Base-by-base conservation (phyloP, 805 yeast genomes). In the Kodamaea fukazawae region DNA sequence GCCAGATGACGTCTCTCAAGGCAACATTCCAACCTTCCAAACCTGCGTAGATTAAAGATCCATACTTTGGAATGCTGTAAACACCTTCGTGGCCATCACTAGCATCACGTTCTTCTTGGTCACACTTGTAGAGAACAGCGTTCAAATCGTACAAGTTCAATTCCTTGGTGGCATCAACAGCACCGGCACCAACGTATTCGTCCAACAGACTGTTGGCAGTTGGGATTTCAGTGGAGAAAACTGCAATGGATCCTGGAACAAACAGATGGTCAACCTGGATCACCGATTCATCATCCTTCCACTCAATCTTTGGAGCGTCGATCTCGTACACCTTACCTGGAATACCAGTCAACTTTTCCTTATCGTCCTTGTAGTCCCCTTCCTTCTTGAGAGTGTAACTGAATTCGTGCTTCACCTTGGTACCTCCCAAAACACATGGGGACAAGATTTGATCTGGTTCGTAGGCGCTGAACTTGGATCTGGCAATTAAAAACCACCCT, bases 181-280 rank as follows among this genome's bases (percentile, higher is more conserved):
- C 96, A 13, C 95, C 96, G 17, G 73, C 65, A 53, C 84, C 76
- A n/a, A 85, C 75, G 48, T 64, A 83, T 11, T 71, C 62, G 57
- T 87, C 95, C 33, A 90, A 63, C 3, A 73, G 70, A 10, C 68
- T 68, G 49, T 85, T 85, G 25, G 86, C 86, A 10, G 78, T 76
- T 6, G 79, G 75, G 41, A 84, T 79, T 43, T 70, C 70, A 0
- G 97, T 88, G 23, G 82, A 73, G 52, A 87, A 75, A 2, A 93
- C 82, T 0, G 95, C 87, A 50, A 93, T 87, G 1, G 96, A 84
- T 3, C 99, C 99, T 38, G 86, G 91, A 3, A 91, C 89, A 63
- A 91, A 90, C 4, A 47, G 32, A 25, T 6, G n/a, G 15, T 87
- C 84, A 7, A 85, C 62, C 0, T 55, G 63, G 38, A 93, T 78